These are phyloP conservation scores for Phytophthora crassamura DNA, from an alignment of 352 stramenopile species.

Conservation along the genomic window DNA sequence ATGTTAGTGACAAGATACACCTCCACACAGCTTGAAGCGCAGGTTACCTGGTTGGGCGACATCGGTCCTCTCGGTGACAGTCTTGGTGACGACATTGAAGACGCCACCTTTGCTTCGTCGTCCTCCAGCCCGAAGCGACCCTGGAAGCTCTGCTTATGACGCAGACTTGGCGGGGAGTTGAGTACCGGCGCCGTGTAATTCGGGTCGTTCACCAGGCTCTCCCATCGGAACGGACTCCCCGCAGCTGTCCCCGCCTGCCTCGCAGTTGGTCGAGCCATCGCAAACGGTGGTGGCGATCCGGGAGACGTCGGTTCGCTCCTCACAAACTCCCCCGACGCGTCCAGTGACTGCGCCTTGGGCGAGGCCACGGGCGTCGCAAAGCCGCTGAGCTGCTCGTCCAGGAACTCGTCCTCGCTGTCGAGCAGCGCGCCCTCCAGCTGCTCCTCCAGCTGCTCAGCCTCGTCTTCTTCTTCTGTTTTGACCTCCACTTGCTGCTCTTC, in stretches of 20 bases:
- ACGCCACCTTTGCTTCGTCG: slow-evolving; percentile 40
- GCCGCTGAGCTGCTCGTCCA: slow-evolving; percentile 61
- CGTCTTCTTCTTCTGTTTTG: slow-evolving; percentile 21
- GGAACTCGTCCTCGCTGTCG: slow-evolving; percentile 41
- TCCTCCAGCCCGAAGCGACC: slow-evolving; percentile 52
- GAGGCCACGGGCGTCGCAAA: slow-evolving; percentile 70
- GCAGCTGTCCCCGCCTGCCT: slow-evolving; percentile 20
- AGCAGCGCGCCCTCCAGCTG: slow-evolving; percentile 34
- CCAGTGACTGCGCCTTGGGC: slow-evolving; percentile 62
- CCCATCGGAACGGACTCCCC: slow-evolving; percentile 74
- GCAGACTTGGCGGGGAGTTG: slow-evolving; percentile 49
- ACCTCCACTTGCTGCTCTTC: slow-evolving; percentile 24
- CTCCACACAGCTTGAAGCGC: not conserved
- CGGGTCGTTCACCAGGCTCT: slow-evolving; percentile 64
- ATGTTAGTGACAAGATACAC: slow-evolving; percentile 1
- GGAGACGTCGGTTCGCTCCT: slow-evolving; percentile 47
- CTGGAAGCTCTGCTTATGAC: slow-evolving; percentile 38
- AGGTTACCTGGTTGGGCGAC: slow-evolving; percentile 46
- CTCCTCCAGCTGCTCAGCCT: slow-evolving; percentile 7
- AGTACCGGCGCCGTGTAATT: slow-evolving; percentile 66
- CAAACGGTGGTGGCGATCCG: slow-evolving; percentile 75
- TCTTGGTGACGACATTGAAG: slow-evolving; percentile 30
- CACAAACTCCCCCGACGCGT: slow-evolving; percentile 61
- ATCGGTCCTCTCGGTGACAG: slow-evolving; percentile 40
- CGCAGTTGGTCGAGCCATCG: slow-evolving; percentile 34